These are phyloP conservation scores for Arthrobotrys iridis DNA, from an alignment of 2,329 filamentous ascomycete genomes.

Conservation along the genomic window DNA sequence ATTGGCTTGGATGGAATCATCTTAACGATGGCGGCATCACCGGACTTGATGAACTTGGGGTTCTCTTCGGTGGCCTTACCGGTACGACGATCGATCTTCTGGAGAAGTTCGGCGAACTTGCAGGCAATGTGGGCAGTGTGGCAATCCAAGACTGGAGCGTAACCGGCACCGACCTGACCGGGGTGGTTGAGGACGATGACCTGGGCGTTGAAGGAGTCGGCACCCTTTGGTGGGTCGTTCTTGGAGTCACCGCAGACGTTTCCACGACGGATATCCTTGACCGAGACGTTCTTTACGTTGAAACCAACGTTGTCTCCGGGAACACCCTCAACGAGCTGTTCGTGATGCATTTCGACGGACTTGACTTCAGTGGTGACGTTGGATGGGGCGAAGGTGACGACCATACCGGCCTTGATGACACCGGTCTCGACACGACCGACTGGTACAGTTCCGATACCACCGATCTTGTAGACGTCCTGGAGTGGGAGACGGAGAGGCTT, in stretches of 20 bases:
- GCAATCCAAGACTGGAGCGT: slow-evolving; percentile 99
- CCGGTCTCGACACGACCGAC: slow-evolving; percentile 99
- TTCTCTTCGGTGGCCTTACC: slow-evolving; percentile 91
- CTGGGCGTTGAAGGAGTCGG: slow-evolving; percentile 97
- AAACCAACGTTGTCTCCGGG: slow-evolving; percentile 99
- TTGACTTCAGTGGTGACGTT: slow-evolving; percentile 99
- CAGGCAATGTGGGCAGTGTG: slow-evolving; percentile 99
- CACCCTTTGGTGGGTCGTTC: slow-evolving; percentile 92
- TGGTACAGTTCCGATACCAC: slow-evolving; percentile 97
- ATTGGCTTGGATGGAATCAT: slow-evolving; percentile 99
- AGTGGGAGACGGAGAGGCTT: slow-evolving; percentile 99
- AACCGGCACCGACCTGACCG: slow-evolving; percentile 98
- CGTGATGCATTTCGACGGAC: slow-evolving; percentile 93
- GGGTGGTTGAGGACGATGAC: slow-evolving; percentile 99
- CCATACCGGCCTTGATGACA: slow-evolving; percentile 88
- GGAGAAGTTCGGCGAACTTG: slow-evolving; percentile 99
- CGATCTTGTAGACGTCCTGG: slow-evolving; percentile 99
- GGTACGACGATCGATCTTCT: slow-evolving; percentile 99
- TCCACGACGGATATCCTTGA: slow-evolving; percentile 99
- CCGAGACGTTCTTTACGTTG: slow-evolving; percentile 99
- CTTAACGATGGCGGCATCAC: slow-evolving; percentile 99
- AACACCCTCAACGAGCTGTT: slow-evolving; percentile 93
- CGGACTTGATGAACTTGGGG: slow-evolving; percentile 99
- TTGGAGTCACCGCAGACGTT: slow-evolving; percentile 99
- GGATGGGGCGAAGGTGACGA: slow-evolving; percentile 98